Conservation (phyloP, 2,329 filamentous ascomycete species). For the Arthrobotrys sinensis region DNA sequence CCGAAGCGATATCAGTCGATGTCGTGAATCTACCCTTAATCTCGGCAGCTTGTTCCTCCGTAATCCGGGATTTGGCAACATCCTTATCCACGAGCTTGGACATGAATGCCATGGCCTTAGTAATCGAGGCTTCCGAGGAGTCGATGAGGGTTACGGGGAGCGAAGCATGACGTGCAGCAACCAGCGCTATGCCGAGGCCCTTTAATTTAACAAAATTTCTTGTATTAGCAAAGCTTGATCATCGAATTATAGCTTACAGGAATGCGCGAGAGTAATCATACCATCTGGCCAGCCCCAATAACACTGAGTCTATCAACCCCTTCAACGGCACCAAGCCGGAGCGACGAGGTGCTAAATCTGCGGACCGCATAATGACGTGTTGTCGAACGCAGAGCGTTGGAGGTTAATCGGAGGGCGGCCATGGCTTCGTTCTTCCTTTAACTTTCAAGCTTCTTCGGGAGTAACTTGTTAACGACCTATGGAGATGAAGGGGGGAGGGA, state of each 20-base stretch:
- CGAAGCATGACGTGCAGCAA: conserved; percentile 86
- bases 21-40: conserved; percentile 79
- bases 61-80: conserved; percentile 87
- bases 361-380: neutral
- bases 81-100: conserved; percentile 96
- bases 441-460: neutral
- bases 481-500: neutral
- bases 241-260: neutral
- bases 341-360: conserved; percentile 34
- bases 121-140: conserved; percentile 83
- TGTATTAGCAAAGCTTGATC: conserved; percentile 40
- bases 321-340: conserved; percentile 41
- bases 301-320: conserved; percentile 87
- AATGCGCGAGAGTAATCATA: conserved; percentile 68
- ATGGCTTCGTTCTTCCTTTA: neutral
- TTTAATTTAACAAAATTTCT: conserved; percentile 71
- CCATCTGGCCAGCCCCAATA: conserved; percentile 96
- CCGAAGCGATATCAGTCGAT: conserved; percentile 81
- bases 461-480: neutral
- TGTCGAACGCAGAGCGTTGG: conserved; percentile 12
- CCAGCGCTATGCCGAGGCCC: conserved; percentile 95
- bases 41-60: conserved; percentile 82
- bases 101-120: conserved; percentile 88
- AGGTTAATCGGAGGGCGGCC: conserved; percentile 31
- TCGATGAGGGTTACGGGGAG: conserved; percentile 91